phyloP scores from a whole-genome alignment of 345 rosid species.

The Acer negundo region DNA sequence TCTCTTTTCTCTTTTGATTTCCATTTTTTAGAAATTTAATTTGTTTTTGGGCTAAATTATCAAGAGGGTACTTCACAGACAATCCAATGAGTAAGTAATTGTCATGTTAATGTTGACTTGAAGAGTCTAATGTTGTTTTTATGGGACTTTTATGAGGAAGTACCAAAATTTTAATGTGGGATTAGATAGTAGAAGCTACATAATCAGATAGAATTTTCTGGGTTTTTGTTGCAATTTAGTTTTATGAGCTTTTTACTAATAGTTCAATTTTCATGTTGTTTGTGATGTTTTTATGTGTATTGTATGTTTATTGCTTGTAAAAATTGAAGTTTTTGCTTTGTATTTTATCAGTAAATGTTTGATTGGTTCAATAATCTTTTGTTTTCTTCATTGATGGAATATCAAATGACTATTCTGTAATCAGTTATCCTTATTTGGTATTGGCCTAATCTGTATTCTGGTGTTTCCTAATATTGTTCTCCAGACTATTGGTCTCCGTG shows the following conservation, averaged over 20 bases:
- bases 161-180: background rate
- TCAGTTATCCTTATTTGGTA: background rate
- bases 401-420: background rate
- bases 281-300: constrained; percentile 10
- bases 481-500: constrained; percentile 43
- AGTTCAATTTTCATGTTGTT: background rate
- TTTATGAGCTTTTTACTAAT: background rate
- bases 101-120: constrained; percentile 8
- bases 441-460: constrained; percentile 3
- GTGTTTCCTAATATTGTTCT: constrained; percentile 23
- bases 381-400: background rate
- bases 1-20: background rate
- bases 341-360: background rate
- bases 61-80: constrained; percentile 12
- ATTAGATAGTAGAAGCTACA: background rate
- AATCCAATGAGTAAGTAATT: background rate
- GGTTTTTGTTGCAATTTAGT: background rate
- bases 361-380: background rate
- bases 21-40: background rate
- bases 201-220: background rate
- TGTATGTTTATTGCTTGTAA: background rate
- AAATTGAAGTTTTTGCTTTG: constrained; percentile 1
- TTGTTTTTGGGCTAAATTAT: constrained; percentile 13
- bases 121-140: background rate
- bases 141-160: background rate